Evolutionary conservation across 2,329 filamentous ascomycete genomes (phyloP), one percentile per base, ranked within the genome.

Genomic region (Ascochyta clinopodiicola): DNA sequence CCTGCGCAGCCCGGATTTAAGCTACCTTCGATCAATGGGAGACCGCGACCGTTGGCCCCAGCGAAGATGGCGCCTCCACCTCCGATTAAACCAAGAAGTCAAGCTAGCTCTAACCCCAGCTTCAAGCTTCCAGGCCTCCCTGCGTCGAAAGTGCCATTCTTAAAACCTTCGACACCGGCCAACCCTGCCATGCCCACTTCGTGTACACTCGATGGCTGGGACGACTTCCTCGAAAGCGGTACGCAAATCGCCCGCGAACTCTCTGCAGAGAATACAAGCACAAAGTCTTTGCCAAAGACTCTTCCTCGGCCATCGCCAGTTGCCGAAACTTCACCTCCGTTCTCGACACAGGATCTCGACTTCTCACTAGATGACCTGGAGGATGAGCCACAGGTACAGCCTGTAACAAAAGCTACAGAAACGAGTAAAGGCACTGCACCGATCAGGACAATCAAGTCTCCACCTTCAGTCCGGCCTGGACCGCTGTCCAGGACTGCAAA

Each of bases 211-310:
- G 73, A 75, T 35, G 60, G 57, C 3, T 75, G 73, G 73, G 73
- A 70, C 45, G 72, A 77, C 36, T 78, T 80, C n/a, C 66, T 81
- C 2, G 78, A 76, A n/a, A 78, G 72, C 53, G 75, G 72, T 32
- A 78, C 78, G 0, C 79, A 81, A 54, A 77, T 81, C 32, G 77
- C 77, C 6, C 73, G 78, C 8, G 78, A 81, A 29, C 63, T 81
- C 8, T 67, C 66, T 3, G 56, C 52, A 15, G 71, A 70, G 13
- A 24, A 9, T 17, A 25, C 4, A 6, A 31, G 13, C 24, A n/a
- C 7, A n/a, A 7, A 8, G 4, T 7, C 21, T 9, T 15, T 4
- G 9, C 21, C 31, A 27, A 32, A 15, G 3, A 35, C 34, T 2
- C 42, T 7, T 29, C 2, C 15, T 9, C 19, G 7, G 4, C 42